These are phyloP conservation scores for Dactylella cylindrospora DNA, from an alignment of 2,329 filamentous ascomycete species.

Conservation along the genomic window DNA sequence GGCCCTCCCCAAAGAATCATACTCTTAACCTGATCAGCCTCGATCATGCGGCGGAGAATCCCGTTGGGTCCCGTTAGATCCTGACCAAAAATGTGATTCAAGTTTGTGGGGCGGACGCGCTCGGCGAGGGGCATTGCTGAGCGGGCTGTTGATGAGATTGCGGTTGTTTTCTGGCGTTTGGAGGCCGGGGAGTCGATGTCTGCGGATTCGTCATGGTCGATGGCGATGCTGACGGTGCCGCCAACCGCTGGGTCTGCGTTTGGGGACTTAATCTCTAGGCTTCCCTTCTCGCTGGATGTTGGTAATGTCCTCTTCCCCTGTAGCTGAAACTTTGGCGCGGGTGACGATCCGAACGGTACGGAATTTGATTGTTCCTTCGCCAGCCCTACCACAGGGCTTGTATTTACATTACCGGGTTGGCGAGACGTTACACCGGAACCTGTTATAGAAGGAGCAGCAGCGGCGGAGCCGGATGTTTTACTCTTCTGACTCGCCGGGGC, in stretches of 20 bases:
- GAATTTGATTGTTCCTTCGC: slow-evolving; percentile 3
- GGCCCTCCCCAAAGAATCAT: slow-evolving; percentile 92
- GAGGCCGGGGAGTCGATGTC: slow-evolving; percentile 45
- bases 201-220: slow-evolving; percentile 9
- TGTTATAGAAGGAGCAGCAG: no score
- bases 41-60: slow-evolving; percentile 82
- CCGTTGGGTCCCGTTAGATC: slow-evolving; percentile 82
- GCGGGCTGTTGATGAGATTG: slow-evolving; percentile 50
- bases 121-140: slow-evolving; percentile 83
- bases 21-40: slow-evolving; percentile 80
- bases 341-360: slow-evolving; percentile 8
- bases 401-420: slow-evolving; percentile 10
- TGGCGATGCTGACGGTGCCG: slow-evolving; percentile 1
- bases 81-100: slow-evolving; percentile 88
- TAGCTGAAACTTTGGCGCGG: slow-evolving; percentile 7
- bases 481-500: slow-evolving; percentile 2
- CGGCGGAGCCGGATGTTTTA: slow-evolving; percentile 2
- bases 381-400: slow-evolving; percentile 6
- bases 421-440: no score
- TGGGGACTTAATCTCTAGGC: slow-evolving; percentile 14
- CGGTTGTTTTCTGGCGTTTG: slow-evolving; percentile 47
- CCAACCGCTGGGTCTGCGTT: slow-evolving; percentile 3
- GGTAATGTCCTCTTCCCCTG: slow-evolving; percentile 32
- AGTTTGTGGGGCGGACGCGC: slow-evolving; percentile 79
- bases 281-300: no score